Conservation (phyloP, 2,329 filamentous ascomycete species). For the Phoma sp. region DNA sequence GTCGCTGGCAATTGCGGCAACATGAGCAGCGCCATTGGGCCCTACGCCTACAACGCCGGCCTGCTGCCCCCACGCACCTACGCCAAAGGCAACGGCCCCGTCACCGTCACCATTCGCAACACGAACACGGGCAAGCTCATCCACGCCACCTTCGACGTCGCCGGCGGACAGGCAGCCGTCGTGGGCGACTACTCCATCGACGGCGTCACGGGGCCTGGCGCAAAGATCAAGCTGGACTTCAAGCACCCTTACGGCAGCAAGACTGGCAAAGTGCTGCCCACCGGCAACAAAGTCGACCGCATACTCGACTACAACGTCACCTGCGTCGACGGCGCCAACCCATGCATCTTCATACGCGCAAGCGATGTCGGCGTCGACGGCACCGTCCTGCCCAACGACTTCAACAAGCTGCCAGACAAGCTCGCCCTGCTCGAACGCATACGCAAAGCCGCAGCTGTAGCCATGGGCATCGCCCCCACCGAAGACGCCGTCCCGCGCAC, state of each 20-base stretch:
- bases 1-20: constrained; percentile 78
- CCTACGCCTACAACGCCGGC: constrained; percentile 65
- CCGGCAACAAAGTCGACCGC: constrained; percentile 60
- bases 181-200: constrained; percentile 66
- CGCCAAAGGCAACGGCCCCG: constrained; percentile 38
- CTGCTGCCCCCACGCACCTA: constrained; percentile 50
- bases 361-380: constrained; percentile 59
- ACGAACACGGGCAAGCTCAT: constrained; percentile 74
- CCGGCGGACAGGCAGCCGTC: constrained; percentile 56
- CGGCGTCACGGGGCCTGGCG: constrained; percentile 65
- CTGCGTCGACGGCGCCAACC: constrained; percentile 69
- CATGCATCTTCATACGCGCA: constrained; percentile 67
- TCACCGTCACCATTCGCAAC: constrained; percentile 68
- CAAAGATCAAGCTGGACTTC: constrained; percentile 67
- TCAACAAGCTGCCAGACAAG: constrained; percentile 58
- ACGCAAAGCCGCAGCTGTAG: constrained; percentile 61
- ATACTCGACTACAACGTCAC: constrained; percentile 60
- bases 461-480: constrained; percentile 65
- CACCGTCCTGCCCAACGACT: constrained; percentile 60
- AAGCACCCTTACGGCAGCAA: constrained; percentile 67
- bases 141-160: constrained; percentile 62
- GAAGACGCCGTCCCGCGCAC: constrained; percentile 58
- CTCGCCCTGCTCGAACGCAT: constrained; percentile 64
- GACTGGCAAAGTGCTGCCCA: constrained; percentile 68
- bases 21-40: constrained; percentile 73